A percentile compares a stretch with the other conserved stretches of the same genome.
Evolutionary conservation across 345 rosid species (phyloP).

Genomic region (Carallia brachiata): DNA sequence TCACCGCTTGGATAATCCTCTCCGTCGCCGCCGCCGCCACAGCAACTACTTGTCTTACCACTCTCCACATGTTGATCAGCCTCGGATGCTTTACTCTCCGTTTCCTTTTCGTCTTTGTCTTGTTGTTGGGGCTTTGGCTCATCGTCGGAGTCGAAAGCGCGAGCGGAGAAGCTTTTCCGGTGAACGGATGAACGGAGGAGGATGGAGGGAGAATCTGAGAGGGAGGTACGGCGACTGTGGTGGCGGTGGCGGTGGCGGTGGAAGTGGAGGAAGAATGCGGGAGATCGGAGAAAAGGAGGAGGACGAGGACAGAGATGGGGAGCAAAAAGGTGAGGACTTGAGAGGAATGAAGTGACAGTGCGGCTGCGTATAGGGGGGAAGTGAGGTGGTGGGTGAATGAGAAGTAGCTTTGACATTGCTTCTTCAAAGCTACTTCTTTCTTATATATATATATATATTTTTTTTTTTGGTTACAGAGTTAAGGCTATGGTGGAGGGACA

Average conservation of each 20-base stretch:
- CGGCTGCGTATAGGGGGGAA: slow-evolving; percentile 35
- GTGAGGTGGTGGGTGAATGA: slow-evolving; percentile 45
- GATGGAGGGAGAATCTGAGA: slow-evolving; percentile 8
- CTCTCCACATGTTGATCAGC: slow-evolving; percentile 4
- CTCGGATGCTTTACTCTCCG: slow-evolving; percentile 6
- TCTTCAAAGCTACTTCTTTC: no score
- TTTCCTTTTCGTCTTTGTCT: slow-evolving; percentile 16
- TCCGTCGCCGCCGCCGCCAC: neutral
- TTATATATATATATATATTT: no score
- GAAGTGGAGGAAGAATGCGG: slow-evolving; percentile 5
- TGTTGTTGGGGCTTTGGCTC: slow-evolving; percentile 23
- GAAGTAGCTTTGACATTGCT: slow-evolving; percentile 53
- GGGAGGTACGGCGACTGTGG: slow-evolving; percentile 1
- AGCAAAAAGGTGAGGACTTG: neutral
- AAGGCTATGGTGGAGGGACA: no score
- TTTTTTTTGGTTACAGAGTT: no score
- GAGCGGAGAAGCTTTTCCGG: slow-evolving; percentile 36
- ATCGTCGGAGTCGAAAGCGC: slow-evolving; percentile 60
- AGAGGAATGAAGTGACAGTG: neutral
- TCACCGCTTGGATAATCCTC: slow-evolving; percentile 80
- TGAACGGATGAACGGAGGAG: slow-evolving; percentile 14
- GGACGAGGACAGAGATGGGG: neutral
- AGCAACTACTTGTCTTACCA: neutral
- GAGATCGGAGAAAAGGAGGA: slow-evolving; percentile 28
- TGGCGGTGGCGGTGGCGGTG: slow-evolving; percentile 16